Conservation (phyloP, 768 basidiomycete species). For the Clathrus columnatus region DNA sequence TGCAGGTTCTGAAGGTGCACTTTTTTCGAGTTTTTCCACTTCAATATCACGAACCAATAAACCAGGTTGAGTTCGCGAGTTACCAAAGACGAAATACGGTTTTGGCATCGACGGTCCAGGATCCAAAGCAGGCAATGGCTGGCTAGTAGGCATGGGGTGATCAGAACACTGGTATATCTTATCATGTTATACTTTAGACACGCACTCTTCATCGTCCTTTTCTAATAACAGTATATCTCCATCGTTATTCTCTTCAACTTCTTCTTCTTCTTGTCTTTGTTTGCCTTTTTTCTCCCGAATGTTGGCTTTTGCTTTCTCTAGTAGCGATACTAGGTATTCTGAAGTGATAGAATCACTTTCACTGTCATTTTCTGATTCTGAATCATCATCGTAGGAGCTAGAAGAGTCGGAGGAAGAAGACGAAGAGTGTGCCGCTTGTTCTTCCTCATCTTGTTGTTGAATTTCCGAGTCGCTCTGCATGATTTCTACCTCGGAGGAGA, state of each 20-base stretch:
- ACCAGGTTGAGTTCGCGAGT: slow-evolving; percentile 34
- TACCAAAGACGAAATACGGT: slow-evolving; percentile 53
- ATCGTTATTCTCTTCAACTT: slow-evolving; percentile 30
- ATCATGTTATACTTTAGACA: too few species aligned
- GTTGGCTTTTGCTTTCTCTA: slow-evolving; percentile 46
- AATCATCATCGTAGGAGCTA: not conserved
- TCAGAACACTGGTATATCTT: too few species aligned
- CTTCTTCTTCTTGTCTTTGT: slow-evolving; percentile 15
- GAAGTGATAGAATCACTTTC: slow-evolving; percentile 41
- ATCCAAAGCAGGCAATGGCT: slow-evolving; percentile 57
- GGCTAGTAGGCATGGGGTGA: slow-evolving; percentile 7
- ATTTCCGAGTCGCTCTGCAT: not conserved
- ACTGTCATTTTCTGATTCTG: slow-evolving; percentile 21
- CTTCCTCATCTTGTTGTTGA: not conserved
- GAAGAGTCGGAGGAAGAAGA: too few species aligned
- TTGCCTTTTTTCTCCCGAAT: slow-evolving; percentile 33
- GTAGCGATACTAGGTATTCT: slow-evolving; percentile 52
- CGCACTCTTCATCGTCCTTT: slow-evolving; percentile 28
- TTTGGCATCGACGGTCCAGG: slow-evolving; percentile 49
- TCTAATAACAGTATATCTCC: slow-evolving; percentile 46
- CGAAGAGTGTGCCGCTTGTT: not conserved
- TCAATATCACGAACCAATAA: slow-evolving; percentile 53
- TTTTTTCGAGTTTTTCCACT: slow-evolving; percentile 41
- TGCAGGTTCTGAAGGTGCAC: slow-evolving; percentile 46
- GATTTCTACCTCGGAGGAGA: not conserved